Conservation (phyloP, 2,329 filamentous ascomycete genomes). For the Xylariaceae sp. region DNA sequence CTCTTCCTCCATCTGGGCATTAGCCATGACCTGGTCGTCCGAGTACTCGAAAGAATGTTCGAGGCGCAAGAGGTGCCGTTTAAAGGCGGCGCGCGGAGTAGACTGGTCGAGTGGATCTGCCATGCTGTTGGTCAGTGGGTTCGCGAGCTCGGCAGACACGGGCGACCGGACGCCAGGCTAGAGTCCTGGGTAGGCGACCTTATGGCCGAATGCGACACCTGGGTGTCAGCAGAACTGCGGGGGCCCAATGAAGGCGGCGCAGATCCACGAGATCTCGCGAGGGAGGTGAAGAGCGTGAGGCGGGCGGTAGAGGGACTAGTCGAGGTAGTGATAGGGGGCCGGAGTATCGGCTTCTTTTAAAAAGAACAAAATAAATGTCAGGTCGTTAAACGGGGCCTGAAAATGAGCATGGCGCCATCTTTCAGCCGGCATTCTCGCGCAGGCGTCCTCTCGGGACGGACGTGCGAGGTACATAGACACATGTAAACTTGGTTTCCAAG, state of each 20-base stretch:
- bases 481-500: not conserved
- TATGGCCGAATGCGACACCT: slow-evolving; percentile 47
- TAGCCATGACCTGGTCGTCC: slow-evolving; percentile 52
- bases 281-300: slow-evolving; percentile 41
- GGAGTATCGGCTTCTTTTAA: slow-evolving; percentile 43
- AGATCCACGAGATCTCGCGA: slow-evolving; percentile 43
- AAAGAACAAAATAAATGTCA: not conserved
- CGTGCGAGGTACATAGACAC: too few relatives aligned
- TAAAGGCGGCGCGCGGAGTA: slow-evolving; percentile 46
- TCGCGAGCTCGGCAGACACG: slow-evolving; percentile 37
- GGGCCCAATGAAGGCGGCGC: slow-evolving; percentile 42
- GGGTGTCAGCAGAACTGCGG: slow-evolving; percentile 36
- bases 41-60: slow-evolving; percentile 54
- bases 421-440: too few relatives aligned
- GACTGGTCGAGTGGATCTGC: slow-evolving; percentile 53
- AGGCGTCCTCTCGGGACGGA: too few relatives aligned
- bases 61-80: slow-evolving; percentile 58
- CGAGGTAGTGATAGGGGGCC: slow-evolving; percentile 39
- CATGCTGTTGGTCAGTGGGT: slow-evolving; percentile 45
- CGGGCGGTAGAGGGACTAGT: slow-evolving; percentile 44
- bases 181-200: slow-evolving; percentile 37
- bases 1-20: slow-evolving; percentile 54
- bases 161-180: slow-evolving; percentile 29
- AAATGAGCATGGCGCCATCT: too few relatives aligned
- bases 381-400: too few relatives aligned